phyloP scores from a whole-genome alignment of 129 eudicot species.

The Erigeron canadensis region DNA sequence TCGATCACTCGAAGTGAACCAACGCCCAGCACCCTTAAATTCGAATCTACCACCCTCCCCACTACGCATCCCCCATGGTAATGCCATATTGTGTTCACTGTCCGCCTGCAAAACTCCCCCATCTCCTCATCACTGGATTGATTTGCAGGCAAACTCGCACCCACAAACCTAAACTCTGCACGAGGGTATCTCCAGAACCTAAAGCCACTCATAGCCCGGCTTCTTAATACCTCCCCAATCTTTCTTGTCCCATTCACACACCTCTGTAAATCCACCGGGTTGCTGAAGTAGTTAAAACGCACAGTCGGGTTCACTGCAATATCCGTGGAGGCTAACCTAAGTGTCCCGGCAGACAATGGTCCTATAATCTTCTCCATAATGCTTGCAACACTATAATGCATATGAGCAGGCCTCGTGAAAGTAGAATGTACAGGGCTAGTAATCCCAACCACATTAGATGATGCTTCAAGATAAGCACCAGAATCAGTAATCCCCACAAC shows the following conservation, averaged over 20 bases:
- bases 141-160: constrained; percentile 56
- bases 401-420: constrained; percentile 48
- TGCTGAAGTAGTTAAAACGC: constrained; percentile 74
- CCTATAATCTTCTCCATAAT: constrained; percentile 76
- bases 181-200: constrained; percentile 57
- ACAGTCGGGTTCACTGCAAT: constrained; percentile 64
- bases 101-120: constrained; percentile 69
- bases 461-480: constrained; percentile 84
- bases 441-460: constrained; percentile 65
- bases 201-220: constrained; percentile 58
- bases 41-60: constrained; percentile 73
- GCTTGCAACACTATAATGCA: constrained; percentile 67
- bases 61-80: constrained; percentile 92
- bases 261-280: constrained; percentile 57
- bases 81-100: constrained; percentile 91
- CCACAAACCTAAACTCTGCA: constrained; percentile 66
- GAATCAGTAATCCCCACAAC: constrained; percentile 84
- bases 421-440: constrained; percentile 40
- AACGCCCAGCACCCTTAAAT: constrained; percentile 61
- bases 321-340: constrained; percentile 73
- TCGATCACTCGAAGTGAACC: constrained; percentile 75
- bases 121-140: constrained; percentile 46
- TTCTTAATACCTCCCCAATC: constrained; percentile 56
- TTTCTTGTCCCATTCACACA: constrained; percentile 74
- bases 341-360: constrained; percentile 66